Evolutionary conservation across 441 rosid species (phyloP).

Genomic region (Pelargonium exstipulatum): DNA sequence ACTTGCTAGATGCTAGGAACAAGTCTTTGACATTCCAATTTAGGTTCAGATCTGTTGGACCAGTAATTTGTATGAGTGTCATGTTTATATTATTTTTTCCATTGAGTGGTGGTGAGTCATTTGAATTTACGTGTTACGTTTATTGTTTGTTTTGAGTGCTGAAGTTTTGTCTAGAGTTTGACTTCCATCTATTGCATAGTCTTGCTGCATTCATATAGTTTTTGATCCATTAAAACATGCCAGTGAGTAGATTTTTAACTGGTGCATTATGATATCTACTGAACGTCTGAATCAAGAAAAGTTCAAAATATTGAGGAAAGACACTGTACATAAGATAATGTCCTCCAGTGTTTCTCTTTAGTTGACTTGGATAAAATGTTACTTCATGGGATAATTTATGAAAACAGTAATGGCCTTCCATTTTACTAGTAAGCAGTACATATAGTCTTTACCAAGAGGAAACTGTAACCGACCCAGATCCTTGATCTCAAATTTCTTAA

Average conservation of each 20-base stretch:
- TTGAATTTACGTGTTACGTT: no score
- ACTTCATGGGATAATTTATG: no score
- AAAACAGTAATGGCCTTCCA: no score
- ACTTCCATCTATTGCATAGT: no score
- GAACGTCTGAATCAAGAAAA: neutral
- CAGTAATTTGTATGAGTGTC: neutral
- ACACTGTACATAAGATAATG: neutral
- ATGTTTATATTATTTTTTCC: neutral
- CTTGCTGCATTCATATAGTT: neutral
- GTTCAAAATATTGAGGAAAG: neutral
- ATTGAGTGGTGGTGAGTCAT: no score
- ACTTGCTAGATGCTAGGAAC: slow-evolving; percentile 10
- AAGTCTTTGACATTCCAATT: neutral
- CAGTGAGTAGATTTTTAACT: neutral
- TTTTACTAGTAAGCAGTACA: no score
- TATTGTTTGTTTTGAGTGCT: no score
- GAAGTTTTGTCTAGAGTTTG: no score
- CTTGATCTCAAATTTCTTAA: no score
- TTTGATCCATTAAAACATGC: neutral
- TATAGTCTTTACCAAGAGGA: neutral
- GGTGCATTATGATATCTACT: neutral
- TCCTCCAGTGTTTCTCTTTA: neutral
- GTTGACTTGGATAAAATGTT: neutral
- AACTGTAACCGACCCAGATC: neutral
- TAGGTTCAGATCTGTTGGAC: neutral